Percentiles rank a stretch among this genome's conserved stretches.
These are phyloP conservation scores for Mucor plumbeus DNA, from an alignment of 371 early-diverging fungal genomes.

Conservation along the genomic window DNA sequence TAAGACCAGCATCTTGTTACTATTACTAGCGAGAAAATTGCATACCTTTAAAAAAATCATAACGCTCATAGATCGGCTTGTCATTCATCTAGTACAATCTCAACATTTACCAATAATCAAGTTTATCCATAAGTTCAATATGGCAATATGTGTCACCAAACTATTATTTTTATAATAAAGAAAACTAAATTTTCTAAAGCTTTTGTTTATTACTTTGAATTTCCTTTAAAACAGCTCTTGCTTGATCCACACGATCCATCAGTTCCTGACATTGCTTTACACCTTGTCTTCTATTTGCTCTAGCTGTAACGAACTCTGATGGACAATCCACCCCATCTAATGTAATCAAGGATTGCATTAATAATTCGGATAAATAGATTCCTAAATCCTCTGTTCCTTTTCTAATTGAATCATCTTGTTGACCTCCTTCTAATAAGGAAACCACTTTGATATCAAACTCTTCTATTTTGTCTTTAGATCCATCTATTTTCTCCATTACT, in stretches of 20 bases:
- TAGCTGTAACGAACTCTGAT: slow-evolving; percentile 31
- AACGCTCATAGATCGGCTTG: background rate
- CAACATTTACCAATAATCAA: background rate
- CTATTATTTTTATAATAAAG: background rate
- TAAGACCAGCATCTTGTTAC: background rate
- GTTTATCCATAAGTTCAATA: background rate
- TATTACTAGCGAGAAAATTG: background rate
- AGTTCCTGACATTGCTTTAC: slow-evolving; percentile 32
- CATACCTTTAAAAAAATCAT: background rate
- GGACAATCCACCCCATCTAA: slow-evolving; percentile 38
- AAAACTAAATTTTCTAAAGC: background rate
- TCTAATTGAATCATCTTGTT: background rate
- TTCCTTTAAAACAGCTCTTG: slow-evolving; percentile 18
- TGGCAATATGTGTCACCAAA: background rate
- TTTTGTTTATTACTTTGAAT: background rate
- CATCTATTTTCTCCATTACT: slow-evolving; percentile 22
- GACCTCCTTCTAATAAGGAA: background rate
- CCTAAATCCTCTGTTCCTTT: slow-evolving; percentile 30
- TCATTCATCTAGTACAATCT: background rate
- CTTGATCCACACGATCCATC: slow-evolving; percentile 31
- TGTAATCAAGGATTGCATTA: slow-evolving; percentile 37
- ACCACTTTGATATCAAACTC: slow-evolving; percentile 22
- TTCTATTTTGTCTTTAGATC: slow-evolving; percentile 19
- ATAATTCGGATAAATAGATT: slow-evolving; percentile 24
- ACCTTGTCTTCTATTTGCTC: slow-evolving; percentile 28